Evolutionary conservation across 164 flowering plant species (phyloP).

Genomic region (Akebia trifoliata): DNA sequence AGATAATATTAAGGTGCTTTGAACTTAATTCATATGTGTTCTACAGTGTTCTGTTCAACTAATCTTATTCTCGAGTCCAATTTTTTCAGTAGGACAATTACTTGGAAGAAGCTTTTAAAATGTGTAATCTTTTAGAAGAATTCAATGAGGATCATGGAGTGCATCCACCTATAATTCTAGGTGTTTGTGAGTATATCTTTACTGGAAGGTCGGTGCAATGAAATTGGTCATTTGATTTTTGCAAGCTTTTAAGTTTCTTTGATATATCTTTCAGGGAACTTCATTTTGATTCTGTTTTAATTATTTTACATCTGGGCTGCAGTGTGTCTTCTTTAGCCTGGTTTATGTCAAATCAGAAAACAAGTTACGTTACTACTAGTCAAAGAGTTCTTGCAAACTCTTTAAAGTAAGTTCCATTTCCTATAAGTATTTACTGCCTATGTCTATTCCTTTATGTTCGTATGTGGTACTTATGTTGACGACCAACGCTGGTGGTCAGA

Average conservation of each 20-base stretch:
- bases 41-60: not conserved
- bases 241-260: not conserved
- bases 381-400: slow-evolving; percentile 98
- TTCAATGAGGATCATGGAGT: slow-evolving; percentile 90
- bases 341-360: slow-evolving; percentile 99
- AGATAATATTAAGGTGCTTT: slow-evolving; percentile 35
- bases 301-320: slow-evolving; percentile 21
- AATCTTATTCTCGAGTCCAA: not conserved
- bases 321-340: slow-evolving; percentile 99
- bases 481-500: no score
- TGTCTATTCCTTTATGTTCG: not conserved
- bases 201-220: slow-evolving; percentile 74
- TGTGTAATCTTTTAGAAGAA: slow-evolving; percentile 96
- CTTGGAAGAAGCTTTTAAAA: slow-evolving; percentile 99
- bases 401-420: slow-evolving; percentile 56
- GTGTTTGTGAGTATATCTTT: slow-evolving; percentile 94
- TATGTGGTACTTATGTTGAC: not conserved
- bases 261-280: not conserved
- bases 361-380: slow-evolving; percentile 92
- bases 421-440: not conserved
- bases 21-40: not conserved
- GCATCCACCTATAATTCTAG: slow-evolving; percentile 84
- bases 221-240: slow-evolving; percentile 3
- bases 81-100: slow-evolving; percentile 72
- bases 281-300: slow-evolving; percentile 14